phyloP scores from a whole-genome alignment of 108 stramenopile genomes.

The Stephanodiscus minutulus region DNA sequence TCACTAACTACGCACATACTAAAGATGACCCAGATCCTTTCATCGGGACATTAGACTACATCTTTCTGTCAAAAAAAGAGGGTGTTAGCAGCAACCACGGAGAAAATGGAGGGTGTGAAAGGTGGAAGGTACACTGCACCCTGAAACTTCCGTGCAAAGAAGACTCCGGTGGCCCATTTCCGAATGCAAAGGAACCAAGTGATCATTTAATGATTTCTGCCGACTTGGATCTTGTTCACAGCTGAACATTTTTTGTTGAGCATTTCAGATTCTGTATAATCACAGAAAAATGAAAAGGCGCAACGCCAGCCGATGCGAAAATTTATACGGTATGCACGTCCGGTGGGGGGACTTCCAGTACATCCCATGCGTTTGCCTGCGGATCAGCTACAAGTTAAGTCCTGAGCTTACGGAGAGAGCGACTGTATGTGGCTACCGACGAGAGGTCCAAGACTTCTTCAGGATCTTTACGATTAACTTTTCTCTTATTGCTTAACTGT shows the following conservation, averaged over 20 bases:
- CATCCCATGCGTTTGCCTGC: too few relatives aligned
- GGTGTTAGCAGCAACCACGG: neutral
- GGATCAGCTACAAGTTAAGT: too few relatives aligned
- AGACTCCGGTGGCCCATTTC: slow-evolving; percentile 67
- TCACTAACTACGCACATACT: slow-evolving; percentile 89
- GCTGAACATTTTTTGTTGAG: neutral
- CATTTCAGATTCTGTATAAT: neutral
- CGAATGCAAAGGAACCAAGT: slow-evolving; percentile 75
- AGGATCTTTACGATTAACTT: too few relatives aligned
- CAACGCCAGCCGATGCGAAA: too few relatives aligned
- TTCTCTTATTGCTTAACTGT: neutral
- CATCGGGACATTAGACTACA: slow-evolving; percentile 93
- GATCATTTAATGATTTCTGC: slow-evolving; percentile 85
- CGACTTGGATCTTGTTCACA: slow-evolving; percentile 50
- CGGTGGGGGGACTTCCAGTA: too few relatives aligned
- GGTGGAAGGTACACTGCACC: slow-evolving; percentile 64
- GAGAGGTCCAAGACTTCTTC: too few relatives aligned
- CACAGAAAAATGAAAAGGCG: too few relatives aligned
- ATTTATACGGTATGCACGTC: too few relatives aligned
- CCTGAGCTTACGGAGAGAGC: too few relatives aligned
- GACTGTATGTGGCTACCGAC: too few relatives aligned
- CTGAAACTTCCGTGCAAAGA: slow-evolving; percentile 52
- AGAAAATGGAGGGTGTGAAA: neutral
- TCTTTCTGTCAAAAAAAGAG: slow-evolving; percentile 73
- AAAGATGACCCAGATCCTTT: slow-evolving; percentile 73